Evolutionary conservation across 2,329 filamentous ascomycete genomes (phyloP).

Genomic region (Talaromyces sp.): DNA sequence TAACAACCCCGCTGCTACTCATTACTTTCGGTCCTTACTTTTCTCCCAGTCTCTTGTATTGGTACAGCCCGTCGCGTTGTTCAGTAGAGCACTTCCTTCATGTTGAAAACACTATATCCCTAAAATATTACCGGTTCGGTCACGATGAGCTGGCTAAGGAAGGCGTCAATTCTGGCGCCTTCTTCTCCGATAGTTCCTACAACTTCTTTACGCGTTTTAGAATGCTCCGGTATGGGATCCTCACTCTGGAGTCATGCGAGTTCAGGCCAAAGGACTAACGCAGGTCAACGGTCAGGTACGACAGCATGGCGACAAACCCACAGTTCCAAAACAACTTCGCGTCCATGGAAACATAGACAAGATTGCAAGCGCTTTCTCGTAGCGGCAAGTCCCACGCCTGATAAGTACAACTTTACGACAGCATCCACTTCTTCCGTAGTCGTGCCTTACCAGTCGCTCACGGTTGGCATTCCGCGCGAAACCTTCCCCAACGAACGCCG

Average conservation of each 20-base stretch:
- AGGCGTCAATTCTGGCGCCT: slow-evolving; percentile 12
- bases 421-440: slow-evolving; percentile 17
- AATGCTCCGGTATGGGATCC: slow-evolving; percentile 9
- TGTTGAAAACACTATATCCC: not conserved
- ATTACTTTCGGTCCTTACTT: not conserved
- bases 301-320: slow-evolving; percentile 7
- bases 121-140: not conserved
- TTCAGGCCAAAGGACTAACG: not conserved
- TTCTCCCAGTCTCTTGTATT: not conserved
- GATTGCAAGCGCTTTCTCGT: not conserved
- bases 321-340: not conserved
- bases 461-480: slow-evolving; percentile 75
- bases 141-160: slow-evolving; percentile 18
- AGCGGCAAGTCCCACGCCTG: not conserved
- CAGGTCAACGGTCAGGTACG: not conserved
- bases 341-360: not conserved
- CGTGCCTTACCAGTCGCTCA: slow-evolving; percentile 65
- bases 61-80: not conserved
- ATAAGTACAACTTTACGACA: slow-evolving; percentile 10
- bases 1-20: not conserved
- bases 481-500: slow-evolving; percentile 74
- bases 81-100: slow-evolving; percentile 6
- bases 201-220: slow-evolving; percentile 5
- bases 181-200: not conserved
- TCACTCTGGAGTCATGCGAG: not conserved